Base-by-base conservation (phyloP, 208 protist genomes). In the Leishmania major region DNA sequence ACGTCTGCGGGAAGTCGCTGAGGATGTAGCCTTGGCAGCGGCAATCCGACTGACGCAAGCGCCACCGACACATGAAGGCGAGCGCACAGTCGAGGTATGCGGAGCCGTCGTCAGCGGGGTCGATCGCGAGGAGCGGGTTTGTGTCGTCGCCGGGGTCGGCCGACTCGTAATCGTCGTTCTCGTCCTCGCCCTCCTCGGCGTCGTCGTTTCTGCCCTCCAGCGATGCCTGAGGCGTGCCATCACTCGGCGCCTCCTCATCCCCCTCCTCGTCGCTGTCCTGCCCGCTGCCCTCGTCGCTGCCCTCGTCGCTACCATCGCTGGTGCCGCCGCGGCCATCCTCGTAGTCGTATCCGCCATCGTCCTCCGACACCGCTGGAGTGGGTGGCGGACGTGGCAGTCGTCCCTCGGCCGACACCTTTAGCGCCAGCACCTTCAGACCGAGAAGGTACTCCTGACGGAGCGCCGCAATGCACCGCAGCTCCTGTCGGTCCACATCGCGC, bases 21-120 rank as follows among this genome's bases (percentile, higher is more conserved):
- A 99, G 82, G 11, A 99, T 92, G 86, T 96, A 99, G 59, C 98
- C 98, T 43, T 96, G 96, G 67, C 95, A 97, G 25, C 78, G 87
- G 80, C 96, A 98, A 62, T 95, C 92, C 25, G 84, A 55, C 75
- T 93, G 93, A 15, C 89, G 90, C 62, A 99, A 80, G 37, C 96
- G 93, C 93, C 95, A 97, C 51, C 94, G 92, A 19, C 95, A 74
- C 78, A 97, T 96, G 79, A 91, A 88, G 45, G 94, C 92, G 19
- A 98, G 71, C 13, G 93, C 91, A 55, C 89, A 87, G 78, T 98
- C 95, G 15, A 94, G 75, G 81, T 95, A 97, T 47, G 70, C 69
- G 4, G 72, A 60, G 19, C 79, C 62, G 77, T 87, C 78, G 57
- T 57, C 70, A 66, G 75, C 37, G 80, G 70, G 22, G 82, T 83